Evolutionary conservation across 2,329 filamentous ascomycete genomes (phyloP).

Genomic region (Neonectria magnoliae): DNA sequence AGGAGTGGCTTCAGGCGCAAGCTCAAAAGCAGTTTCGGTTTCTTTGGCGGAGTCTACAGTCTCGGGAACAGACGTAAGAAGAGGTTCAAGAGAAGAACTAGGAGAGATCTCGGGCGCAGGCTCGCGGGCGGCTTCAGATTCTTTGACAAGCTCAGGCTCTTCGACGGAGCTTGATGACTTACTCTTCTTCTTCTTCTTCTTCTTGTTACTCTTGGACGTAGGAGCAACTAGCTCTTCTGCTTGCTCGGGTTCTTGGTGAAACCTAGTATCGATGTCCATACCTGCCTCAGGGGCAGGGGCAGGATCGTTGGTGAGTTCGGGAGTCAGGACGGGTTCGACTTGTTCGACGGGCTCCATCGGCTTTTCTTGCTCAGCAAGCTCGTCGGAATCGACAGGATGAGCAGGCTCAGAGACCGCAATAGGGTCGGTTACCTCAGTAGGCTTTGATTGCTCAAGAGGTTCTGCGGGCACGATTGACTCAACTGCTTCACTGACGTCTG

Average conservation of each 20-base stretch:
- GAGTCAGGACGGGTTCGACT: background rate
- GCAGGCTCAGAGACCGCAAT: background rate
- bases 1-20: background rate
- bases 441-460: background rate
- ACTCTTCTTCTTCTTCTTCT: slow-evolving; percentile 24
- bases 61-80: background rate
- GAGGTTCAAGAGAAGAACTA: background rate
- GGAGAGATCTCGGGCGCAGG: background rate
- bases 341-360: slow-evolving; percentile 12
- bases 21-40: background rate
- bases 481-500: background rate
- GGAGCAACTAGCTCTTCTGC: slow-evolving; percentile 12
- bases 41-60: background rate
- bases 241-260: background rate
- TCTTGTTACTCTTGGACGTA: slow-evolving; percentile 40
- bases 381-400: background rate
- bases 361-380: slow-evolving; percentile 6
- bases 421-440: background rate
- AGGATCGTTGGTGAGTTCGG: background rate
- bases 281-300: background rate
- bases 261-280: background rate
- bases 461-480: slow-evolving; percentile 10
- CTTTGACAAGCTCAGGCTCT: background rate
- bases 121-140: background rate
- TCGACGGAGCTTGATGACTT: slow-evolving; percentile 3